Evolutionary conservation across 495 filamentous ascomycete species (phyloP), one percentile per base, ranked within the genome.

Genomic region (Aspergillus sclerotiicarbonarius): DNA sequence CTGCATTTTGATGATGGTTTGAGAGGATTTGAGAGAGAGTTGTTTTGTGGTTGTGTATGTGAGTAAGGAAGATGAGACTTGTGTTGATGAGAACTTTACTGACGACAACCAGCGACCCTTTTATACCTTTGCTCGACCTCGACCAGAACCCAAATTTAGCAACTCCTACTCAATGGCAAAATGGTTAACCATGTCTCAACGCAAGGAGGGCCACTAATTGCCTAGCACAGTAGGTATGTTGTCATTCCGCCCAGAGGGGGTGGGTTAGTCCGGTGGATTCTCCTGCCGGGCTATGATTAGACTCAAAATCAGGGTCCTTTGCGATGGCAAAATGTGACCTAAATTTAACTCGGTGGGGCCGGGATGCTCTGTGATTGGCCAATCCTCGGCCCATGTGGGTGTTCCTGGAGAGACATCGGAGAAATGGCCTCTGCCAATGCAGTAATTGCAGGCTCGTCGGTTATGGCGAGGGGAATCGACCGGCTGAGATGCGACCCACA

Each of bases 1-100:
- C 62, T 69, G 68, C 71, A 72, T 74, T 21, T 46, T 66, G 59
- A 54, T 9, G 21, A 43, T 20, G 2, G 25, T 13, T n/a, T 4
- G 6, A 25, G 15, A 39, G 18, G 25, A 25, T 25, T 30, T 7
- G 4, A 31, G 4, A 31, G 3, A n/a, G 21, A 9, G 43, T 41
- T 13, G 37, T 12, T 10, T 45, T 54, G 19, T 4, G 32, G n/a
- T 52, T 55, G 45, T 54, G 21, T 29, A 13, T 45, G 20, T 29
- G 21, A 30, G 37, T 56, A 21, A 39, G 21, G 13, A 12, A 31
- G 8, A 20, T 52, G 51, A 41, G 50, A 52, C 16, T 21, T n/a
- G 7, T 56, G 54, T 49, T 56, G 30, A 55, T 37, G 54, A 49
- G 13, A 21, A 33, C 13, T n/a, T 16, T 32, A 25, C 13, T 6